Evolutionary conservation across 2,329 filamentous ascomycete genomes (phyloP), one percentile per base, ranked within the genome.

Genomic region (Simplicillium sp.): DNA sequence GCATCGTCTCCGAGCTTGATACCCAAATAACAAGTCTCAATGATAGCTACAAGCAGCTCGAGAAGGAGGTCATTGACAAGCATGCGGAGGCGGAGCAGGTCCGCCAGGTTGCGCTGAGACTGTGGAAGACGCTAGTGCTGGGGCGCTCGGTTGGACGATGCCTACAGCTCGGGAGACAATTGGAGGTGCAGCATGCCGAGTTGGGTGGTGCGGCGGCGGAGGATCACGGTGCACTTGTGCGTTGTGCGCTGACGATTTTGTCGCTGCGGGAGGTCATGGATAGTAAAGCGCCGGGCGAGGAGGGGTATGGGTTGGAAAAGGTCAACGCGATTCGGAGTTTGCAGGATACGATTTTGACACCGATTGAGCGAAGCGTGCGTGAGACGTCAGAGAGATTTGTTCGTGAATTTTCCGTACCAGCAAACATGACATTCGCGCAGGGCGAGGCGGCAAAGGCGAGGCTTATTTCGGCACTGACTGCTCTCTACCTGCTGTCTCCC

Each of bases 51-150:
- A 77, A 78, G 47, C 80, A 90, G 49, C 71, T 97, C 18, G 84
- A 94, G 62, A 83, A 80, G 56, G 87, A 97, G 57, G 88, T 97
- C 34, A 73, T 87, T 39, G 77, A 84, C 52, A 87, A 90, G 51
- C 86, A 94, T 66, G 83, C 87, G 52, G 82, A 83, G 42, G 90
- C 92, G 0, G 84, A 94, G 42, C 80, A 92, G 61, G 85, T 95
- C 7, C 76, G 82, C 9, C 63, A 82, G 39, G 85, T 87, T 11
- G 84, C 87, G 1, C 77, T 84, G 52, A 75, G 88, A 11, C 72
- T 96, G 20, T 87, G 87, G 72, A 78, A 86, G 53, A 87, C 89
- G 0, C 70, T 95, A 45, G 76, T 80, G 45, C 67, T 97, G 3
- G 84, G 84, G 2, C 70, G 89, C 34, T 77, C 82, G 0, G 84